Conservation (phyloP, 345 rosid genomes). For the Raphanus sativus region DNA sequence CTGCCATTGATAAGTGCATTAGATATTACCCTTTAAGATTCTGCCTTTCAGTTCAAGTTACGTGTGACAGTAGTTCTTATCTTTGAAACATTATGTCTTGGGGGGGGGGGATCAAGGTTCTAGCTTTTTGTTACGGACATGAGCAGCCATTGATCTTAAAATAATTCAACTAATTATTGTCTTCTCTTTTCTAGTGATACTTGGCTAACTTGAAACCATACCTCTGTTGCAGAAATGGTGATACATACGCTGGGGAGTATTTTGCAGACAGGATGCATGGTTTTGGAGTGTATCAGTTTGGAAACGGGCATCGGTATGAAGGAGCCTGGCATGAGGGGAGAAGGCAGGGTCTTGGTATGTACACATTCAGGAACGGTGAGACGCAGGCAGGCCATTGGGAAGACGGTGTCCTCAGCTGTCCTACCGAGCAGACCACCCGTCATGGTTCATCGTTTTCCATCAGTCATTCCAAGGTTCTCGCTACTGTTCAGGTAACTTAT, state of each 20-base stretch:
- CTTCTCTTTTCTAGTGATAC: conserved; percentile 1
- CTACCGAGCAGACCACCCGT: conserved; percentile 42
- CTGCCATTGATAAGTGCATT: background rate
- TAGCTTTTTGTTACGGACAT: background rate
- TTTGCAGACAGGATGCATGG: conserved; percentile 89
- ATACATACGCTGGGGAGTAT: conserved; percentile 75
- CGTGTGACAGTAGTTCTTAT: background rate
- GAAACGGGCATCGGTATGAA: conserved; percentile 73
- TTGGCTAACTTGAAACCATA: conserved; percentile 17
- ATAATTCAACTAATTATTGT: background rate
- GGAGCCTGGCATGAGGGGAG: conserved; percentile 94
- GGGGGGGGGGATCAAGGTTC: background rate
- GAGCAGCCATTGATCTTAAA: conserved; percentile 1
- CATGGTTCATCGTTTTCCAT: conserved; percentile 79
- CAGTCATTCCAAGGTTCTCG: conserved; percentile 83
- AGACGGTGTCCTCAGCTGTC: conserved; percentile 46
- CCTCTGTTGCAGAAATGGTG: conserved; percentile 60
- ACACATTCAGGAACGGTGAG: conserved; percentile 76
- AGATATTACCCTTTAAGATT: background rate
- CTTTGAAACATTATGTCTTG: conserved; percentile 1
- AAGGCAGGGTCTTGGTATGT: conserved; percentile 85
- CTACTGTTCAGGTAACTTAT: conserved; percentile 73
- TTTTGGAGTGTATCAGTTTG: conserved; percentile 75
- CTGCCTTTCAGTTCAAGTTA: conserved; percentile 1
- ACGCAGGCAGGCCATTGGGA: conserved; percentile 81